These are phyloP conservation scores for Daldinia loculata DNA, from an alignment of 495 filamentous ascomycete species.

Conservation along the genomic window DNA sequence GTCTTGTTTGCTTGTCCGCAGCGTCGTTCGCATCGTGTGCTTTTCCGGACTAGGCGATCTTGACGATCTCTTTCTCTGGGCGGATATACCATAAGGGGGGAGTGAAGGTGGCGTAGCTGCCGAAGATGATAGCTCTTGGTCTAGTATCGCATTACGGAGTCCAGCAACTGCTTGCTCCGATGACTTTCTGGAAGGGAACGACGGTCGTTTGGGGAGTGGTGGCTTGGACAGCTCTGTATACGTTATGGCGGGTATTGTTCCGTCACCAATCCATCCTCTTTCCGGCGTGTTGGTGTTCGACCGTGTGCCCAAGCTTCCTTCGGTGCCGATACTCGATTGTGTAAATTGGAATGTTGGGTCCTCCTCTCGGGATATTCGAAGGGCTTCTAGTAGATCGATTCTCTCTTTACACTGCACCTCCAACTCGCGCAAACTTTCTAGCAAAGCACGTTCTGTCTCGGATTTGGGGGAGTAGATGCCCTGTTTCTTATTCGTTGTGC, in stretches of 20 bases:
- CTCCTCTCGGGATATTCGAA: constrained; percentile 78
- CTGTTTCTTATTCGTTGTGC: constrained; percentile 78
- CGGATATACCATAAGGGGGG: constrained; percentile 37
- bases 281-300: constrained; percentile 45
- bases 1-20: constrained; percentile 70
- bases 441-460: constrained; percentile 85
- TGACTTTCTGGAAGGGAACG: constrained; percentile 58
- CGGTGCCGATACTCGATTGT: constrained; percentile 25
- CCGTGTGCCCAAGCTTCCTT: constrained; percentile 34
- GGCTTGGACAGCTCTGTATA: constrained; percentile 81
- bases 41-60: constrained; percentile 85
- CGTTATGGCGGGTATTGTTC: constrained; percentile 79
- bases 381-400: constrained; percentile 85
- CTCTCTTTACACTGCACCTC: constrained; percentile 94
- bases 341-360: constrained; percentile 42
- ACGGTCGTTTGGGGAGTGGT: constrained; percentile 67
- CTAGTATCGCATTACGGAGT: constrained; percentile 38
- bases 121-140: constrained; percentile 47
- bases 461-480: constrained; percentile 74
- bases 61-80: constrained; percentile 55
- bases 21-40: constrained; percentile 81
- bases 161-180: constrained; percentile 58
- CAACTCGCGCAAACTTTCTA: constrained; percentile 81
- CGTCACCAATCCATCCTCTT: constrained; percentile 75
- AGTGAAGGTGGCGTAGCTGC: constrained; percentile 43